Conservation (phyloP, 192 early-diverging fungal species). For the Podila horticola region DNA sequence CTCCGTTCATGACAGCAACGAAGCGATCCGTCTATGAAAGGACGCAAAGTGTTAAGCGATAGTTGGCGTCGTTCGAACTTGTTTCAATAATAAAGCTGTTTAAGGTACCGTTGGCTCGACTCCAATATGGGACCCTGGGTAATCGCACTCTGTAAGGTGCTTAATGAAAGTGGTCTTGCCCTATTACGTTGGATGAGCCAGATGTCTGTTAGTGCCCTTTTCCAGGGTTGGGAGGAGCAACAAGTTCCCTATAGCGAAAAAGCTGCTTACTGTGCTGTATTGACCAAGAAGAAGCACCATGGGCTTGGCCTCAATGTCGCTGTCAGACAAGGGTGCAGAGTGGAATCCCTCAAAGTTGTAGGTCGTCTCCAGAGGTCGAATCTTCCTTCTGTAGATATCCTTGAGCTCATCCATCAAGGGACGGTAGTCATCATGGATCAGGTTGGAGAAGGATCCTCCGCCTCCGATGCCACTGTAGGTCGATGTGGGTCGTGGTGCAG, state of each 20-base stretch:
- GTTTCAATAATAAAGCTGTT: background rate
- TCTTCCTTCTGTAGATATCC: conserved; percentile 75
- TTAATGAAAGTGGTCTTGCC: conserved; percentile 90
- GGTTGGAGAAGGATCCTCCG: conserved; percentile 31
- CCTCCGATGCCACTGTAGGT: conserved; percentile 18
- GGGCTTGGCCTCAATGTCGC: conserved; percentile 87
- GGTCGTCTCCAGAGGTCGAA: conserved; percentile 75
- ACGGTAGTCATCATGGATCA: conserved; percentile 64
- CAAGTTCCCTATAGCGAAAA: background rate
- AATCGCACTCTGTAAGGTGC: conserved; percentile 78
- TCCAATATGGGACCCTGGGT: conserved; percentile 86
- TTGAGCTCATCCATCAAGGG: conserved; percentile 72
- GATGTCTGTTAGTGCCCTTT: too few species aligned
- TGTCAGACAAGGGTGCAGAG: conserved; percentile 80
- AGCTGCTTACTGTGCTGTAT: conserved; percentile 74
- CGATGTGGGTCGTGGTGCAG: background rate
- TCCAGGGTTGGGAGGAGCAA: too few species aligned
- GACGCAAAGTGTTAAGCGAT: background rate
- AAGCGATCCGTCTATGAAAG: conserved; percentile 78
- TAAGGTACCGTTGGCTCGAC: conserved; percentile 79
- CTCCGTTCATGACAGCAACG: conserved; percentile 83
- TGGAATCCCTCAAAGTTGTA: conserved; percentile 87
- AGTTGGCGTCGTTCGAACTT: background rate
- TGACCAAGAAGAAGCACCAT: conserved; percentile 90
- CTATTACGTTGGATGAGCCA: conserved; percentile 6